Percentiles rank a stretch among this genome's conserved stretches.
These are phyloP conservation scores for Fusarium graminum DNA, from an alignment of 2,329 filamentous ascomycete species.

Conservation along the genomic window DNA sequence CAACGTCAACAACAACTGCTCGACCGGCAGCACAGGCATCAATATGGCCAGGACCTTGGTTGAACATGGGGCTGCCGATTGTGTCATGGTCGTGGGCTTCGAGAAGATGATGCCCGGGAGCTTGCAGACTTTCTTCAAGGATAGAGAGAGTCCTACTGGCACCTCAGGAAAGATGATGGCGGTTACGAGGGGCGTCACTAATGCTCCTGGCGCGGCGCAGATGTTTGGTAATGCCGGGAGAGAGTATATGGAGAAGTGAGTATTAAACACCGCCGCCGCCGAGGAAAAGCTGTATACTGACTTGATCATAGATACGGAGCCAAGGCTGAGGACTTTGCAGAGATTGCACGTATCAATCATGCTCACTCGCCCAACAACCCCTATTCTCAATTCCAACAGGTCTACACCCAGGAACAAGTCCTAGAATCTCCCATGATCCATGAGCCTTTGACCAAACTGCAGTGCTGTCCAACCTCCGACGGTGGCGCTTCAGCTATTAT, in stretches of 20 bases:
- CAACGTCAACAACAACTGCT: conserved; percentile 99
- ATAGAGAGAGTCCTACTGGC: conserved; percentile 83
- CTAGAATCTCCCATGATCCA: conserved; percentile 81
- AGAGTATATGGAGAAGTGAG: conserved; percentile 94
- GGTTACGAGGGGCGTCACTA: conserved; percentile 82
- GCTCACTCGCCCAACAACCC: conserved; percentile 92
- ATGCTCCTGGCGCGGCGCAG: conserved; percentile 88
- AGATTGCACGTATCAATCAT: conserved; percentile 94
- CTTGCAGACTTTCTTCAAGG: conserved; percentile 85
- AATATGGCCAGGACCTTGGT: conserved; percentile 86
- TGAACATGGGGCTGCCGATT: conserved; percentile 83
- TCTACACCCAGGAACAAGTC: conserved; percentile 89
- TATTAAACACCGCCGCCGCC: conserved; percentile 1
- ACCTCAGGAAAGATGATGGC: conserved; percentile 83
- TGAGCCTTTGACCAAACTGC: conserved; percentile 93
- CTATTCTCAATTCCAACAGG: conserved; percentile 96
- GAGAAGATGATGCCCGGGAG: conserved; percentile 99
- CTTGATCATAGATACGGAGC: conserved; percentile 77
- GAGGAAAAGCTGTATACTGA: conserved; percentile 22
- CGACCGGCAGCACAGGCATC: conserved; percentile 91
- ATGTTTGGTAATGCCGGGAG: conserved; percentile 94
- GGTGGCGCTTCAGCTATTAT: conserved; percentile 90
- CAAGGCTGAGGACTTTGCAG: conserved; percentile 86
- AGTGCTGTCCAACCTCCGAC: conserved; percentile 97
- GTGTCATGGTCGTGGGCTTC: conserved; percentile 91